Percentiles rank a stretch among this genome's conserved stretches.
Evolutionary conservation across 257 asterid genomes (phyloP).

Genomic region (Solanum sparsipilum): DNA sequence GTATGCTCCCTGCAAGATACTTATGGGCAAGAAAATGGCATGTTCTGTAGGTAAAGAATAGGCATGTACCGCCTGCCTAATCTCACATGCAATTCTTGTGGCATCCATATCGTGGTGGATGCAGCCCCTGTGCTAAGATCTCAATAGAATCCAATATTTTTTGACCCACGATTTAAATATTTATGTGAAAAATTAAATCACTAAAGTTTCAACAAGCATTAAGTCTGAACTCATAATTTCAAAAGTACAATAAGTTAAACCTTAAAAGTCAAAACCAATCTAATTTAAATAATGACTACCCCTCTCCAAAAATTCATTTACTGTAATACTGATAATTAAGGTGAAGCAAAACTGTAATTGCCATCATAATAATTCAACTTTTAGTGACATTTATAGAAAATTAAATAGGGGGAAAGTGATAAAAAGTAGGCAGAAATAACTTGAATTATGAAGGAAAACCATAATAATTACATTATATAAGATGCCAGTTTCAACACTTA

Average conservation of each 20-base stretch:
- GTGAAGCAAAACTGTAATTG: background rate
- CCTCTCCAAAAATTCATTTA: background rate
- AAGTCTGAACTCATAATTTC: background rate
- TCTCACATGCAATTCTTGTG: slow-evolving; percentile 3
- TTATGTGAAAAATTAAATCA: background rate
- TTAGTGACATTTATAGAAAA: background rate
- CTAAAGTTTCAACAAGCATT: background rate
- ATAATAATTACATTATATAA: slow-evolving; percentile 18
- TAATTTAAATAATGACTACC: background rate
- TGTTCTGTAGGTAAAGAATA: background rate
- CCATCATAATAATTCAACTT: background rate
- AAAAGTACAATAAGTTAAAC: background rate
- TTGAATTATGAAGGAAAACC: background rate
- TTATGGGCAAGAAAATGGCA: slow-evolving; percentile 1
- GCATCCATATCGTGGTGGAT: background rate
- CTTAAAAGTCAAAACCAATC: background rate
- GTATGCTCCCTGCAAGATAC: background rate
- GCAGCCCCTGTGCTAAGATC: background rate
- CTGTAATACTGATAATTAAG: background rate
- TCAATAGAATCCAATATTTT: background rate
- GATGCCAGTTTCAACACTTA: background rate
- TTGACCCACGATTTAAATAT: background rate
- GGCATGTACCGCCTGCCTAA: background rate
- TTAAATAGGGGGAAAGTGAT: background rate
- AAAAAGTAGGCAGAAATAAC: background rate